A percentile compares a stretch with the other conserved stretches of the same genome.
These are phyloP conservation scores for Byssochlamys sp. DNA, from an alignment of 2,329 filamentous ascomycete species.

Conservation along the genomic window DNA sequence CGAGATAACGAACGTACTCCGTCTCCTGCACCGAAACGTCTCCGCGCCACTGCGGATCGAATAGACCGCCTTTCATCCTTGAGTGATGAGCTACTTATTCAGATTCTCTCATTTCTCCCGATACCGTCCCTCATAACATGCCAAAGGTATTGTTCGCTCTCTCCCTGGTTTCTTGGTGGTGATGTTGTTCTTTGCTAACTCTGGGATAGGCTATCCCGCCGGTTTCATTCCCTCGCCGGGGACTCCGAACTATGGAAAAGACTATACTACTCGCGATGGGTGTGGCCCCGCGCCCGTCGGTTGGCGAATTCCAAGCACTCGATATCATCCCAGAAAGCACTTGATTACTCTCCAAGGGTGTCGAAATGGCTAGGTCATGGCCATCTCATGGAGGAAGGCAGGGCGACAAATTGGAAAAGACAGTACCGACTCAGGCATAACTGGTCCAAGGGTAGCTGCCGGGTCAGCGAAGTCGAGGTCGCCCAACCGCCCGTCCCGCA, in stretches of 20 bases:
- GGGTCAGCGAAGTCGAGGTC: constrained; percentile 66
- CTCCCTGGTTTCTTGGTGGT: constrained; percentile 1
- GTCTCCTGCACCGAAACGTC: constrained; percentile 36
- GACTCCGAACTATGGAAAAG: constrained; percentile 88
- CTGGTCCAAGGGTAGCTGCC: constrained; percentile 75
- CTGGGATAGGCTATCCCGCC: constrained; percentile 47
- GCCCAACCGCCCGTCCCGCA: constrained; percentile 46
- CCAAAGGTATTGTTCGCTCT: constrained; percentile 42
- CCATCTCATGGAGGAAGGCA: constrained; percentile 43
- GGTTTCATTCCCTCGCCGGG: constrained; percentile 60
- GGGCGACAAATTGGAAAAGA: constrained; percentile 66
- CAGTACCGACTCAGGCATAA: constrained; percentile 85
- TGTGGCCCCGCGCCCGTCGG: constrained; percentile 67
- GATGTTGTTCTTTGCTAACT: not conserved
- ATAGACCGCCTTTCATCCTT: constrained; percentile 60
- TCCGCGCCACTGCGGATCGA: constrained; percentile 17
- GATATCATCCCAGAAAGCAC: constrained; percentile 25
- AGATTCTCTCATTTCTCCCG: constrained; percentile 69
- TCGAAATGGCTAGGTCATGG: constrained; percentile 56
- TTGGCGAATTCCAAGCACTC: constrained; percentile 56
- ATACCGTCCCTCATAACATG: constrained; percentile 57
- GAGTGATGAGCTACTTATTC: constrained; percentile 79
- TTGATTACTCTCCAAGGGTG: constrained; percentile 45
- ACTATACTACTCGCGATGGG: constrained; percentile 78
- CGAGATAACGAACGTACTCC: constrained; percentile 10